A percentile compares a stretch with the other conserved stretches of the same genome.
Evolutionary conservation across 1,139 yeast genomes (phyloP).

Genomic region (Komagataea norvegica): DNA sequence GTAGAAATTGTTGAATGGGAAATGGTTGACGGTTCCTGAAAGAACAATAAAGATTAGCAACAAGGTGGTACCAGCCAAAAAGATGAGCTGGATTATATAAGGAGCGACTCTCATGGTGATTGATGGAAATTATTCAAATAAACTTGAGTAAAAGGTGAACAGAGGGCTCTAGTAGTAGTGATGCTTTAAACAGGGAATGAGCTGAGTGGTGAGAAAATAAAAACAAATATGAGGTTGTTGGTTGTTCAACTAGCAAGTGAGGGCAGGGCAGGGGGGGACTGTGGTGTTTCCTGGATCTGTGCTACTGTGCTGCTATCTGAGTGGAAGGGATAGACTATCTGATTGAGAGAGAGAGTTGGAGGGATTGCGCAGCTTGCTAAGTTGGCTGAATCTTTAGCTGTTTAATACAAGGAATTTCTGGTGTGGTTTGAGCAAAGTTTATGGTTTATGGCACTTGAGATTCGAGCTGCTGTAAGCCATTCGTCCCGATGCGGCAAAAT

Average conservation of each 20-base stretch:
- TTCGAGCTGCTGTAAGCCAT: too few species aligned
- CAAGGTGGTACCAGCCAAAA: conserved; percentile 39
- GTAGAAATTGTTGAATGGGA: conserved; percentile 62
- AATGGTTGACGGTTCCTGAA: conserved; percentile 57
- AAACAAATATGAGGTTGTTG: neutral
- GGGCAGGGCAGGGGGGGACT: neutral
- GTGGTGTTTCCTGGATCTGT: too few species aligned
- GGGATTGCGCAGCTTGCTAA: too few species aligned
- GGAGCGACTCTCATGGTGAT: too few species aligned
- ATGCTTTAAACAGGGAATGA: neutral
- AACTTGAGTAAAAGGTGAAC: neutral
- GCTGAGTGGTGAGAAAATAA: neutral
- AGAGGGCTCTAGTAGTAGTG: neutral
- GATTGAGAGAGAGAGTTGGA: too few species aligned
- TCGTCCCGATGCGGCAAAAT: neutral
- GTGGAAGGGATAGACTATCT: too few species aligned
- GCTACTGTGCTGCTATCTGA: too few species aligned
- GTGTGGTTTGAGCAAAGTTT: too few species aligned
- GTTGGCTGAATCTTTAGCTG: too few species aligned
- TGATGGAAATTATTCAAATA: neutral
- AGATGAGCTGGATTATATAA: conserved; percentile 15
- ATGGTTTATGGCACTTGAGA: too few species aligned
- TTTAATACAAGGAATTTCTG: too few species aligned
- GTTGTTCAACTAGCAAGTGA: neutral
- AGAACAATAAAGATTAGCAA: conserved; percentile 57